phyloP scores from a whole-genome alignment of 73 alveolate species.

The Stentor coeruleus region DNA sequence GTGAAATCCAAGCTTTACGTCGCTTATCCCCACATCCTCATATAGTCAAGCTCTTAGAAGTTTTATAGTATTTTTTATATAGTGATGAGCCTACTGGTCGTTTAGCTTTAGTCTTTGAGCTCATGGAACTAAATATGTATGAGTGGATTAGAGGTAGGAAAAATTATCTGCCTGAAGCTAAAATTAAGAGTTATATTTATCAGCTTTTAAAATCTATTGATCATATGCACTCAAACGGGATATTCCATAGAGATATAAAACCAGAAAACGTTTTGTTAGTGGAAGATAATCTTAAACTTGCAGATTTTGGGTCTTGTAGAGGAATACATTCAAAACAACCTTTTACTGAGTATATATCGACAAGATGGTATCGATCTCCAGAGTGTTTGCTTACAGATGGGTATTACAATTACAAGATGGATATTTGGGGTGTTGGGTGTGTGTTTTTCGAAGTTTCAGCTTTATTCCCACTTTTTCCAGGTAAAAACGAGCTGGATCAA shows the following conservation, averaged over 20 bases:
- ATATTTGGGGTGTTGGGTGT: constrained; percentile 99
- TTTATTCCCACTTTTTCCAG: constrained; percentile 84
- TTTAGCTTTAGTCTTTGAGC: constrained; percentile 94
- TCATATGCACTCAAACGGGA: constrained; percentile 96
- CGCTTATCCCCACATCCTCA: constrained; percentile 86
- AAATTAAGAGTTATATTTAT: constrained; percentile 26
- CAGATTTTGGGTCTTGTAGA: constrained; percentile 91
- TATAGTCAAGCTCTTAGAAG: constrained; percentile 83
- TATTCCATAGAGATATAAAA: constrained; percentile 93
- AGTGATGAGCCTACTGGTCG: constrained; percentile 96
- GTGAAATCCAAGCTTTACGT: constrained; percentile 52
- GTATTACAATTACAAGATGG: constrained; percentile 97
- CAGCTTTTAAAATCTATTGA: constrained; percentile 88
- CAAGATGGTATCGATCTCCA: constrained; percentile 98
- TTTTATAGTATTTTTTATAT: constrained; percentile 19
- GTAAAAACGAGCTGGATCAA: constrained; percentile 96
- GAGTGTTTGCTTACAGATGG: constrained; percentile 99
- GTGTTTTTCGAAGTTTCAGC: constrained; percentile 95
- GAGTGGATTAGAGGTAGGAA: constrained; percentile 76
- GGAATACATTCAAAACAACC: constrained; percentile 93
- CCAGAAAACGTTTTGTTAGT: constrained; percentile 52
- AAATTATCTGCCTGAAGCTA: not conserved
- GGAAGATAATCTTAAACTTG: constrained; percentile 72
- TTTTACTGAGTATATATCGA: constrained; percentile 86
- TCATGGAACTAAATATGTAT: constrained; percentile 94